These are phyloP conservation scores for Cladosporium sp. DNA, from an alignment of 2,329 filamentous ascomycete species.

Conservation along the genomic window DNA sequence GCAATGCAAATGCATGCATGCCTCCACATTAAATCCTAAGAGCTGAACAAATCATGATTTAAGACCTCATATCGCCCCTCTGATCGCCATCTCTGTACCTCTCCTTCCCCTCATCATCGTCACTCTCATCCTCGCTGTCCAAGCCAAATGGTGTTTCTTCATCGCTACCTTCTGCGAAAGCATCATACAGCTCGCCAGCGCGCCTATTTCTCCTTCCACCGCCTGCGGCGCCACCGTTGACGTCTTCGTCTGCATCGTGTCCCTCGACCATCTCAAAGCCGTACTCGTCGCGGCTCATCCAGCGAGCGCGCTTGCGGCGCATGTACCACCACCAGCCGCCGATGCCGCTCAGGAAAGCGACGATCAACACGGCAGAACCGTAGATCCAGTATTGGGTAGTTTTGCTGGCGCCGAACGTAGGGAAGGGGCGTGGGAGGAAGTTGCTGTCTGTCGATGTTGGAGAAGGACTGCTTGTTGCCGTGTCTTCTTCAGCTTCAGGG, in stretches of 20 bases:
- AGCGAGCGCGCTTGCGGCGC: constrained; percentile 64
- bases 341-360: constrained; percentile 77
- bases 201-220: constrained; percentile 55
- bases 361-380: constrained; percentile 79
- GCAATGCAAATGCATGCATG: not conserved
- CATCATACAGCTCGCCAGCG: constrained; percentile 93
- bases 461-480: constrained; percentile 26
- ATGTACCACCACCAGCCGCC: constrained; percentile 74
- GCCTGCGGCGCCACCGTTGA: constrained; percentile 36
- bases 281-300: constrained; percentile 68
- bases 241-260: constrained; percentile 61
- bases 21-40: not conserved
- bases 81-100: constrained; percentile 26
- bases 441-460: constrained; percentile 46
- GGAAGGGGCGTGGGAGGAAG: constrained; percentile 81
- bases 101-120: constrained; percentile 25
- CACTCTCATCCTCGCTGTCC: constrained; percentile 28
- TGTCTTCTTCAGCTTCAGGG: constrained; percentile 28
- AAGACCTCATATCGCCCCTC: not conserved
- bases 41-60: not conserved
- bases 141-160: constrained; percentile 44
- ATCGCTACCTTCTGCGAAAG: constrained; percentile 91
- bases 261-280: constrained; percentile 93
- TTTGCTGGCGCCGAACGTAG: constrained; percentile 84
- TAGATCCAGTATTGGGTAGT: constrained; percentile 93